Percentiles rank a stretch among this genome's conserved stretches.
Conservation (phyloP, 306 rosid genomes). For the Arachis stenosperma region DNA sequence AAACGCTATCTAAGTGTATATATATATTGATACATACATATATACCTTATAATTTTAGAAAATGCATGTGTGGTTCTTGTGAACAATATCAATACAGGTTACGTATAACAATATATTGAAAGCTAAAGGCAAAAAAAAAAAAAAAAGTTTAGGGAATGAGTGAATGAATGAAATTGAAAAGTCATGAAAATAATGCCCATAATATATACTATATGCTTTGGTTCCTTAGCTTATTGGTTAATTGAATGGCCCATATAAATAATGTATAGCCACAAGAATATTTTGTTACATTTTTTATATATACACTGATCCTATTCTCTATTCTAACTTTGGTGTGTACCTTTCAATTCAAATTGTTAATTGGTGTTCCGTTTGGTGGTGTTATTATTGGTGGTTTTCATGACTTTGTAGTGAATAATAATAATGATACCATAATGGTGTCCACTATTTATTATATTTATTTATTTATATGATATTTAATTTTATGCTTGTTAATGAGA, state of each 20-base stretch:
- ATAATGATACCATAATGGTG: conserved; percentile 16
- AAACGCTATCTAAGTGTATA: no score
- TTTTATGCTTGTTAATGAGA: neutral
- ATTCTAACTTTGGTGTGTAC: conserved; percentile 31
- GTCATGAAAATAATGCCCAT: neutral
- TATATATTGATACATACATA: no score
- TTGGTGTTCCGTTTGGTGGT: conserved; percentile 14
- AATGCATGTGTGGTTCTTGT: conserved; percentile 15
- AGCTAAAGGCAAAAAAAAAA: conserved; percentile 15
- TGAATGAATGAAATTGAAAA: conserved; percentile 21
- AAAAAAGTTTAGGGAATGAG: conserved; percentile 33
- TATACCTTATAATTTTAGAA: no score
- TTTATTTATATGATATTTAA: neutral
- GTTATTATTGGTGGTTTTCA: neutral
- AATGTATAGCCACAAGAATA: conserved; percentile 24
- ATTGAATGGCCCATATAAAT: conserved; percentile 29
- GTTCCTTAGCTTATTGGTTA: conserved; percentile 8
- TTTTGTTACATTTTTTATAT: neutral
- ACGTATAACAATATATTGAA: conserved; percentile 33
- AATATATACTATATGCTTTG: neutral
- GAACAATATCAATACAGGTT: conserved; percentile 41
- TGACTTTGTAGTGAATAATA: conserved; percentile 1
- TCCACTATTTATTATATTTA: neutral
- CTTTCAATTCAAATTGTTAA: conserved; percentile 31
- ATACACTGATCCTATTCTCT: conserved; percentile 11